Base-by-base conservation (phyloP, 1,284 basidiomycete species). In the Sphagnurus paluster region DNA sequence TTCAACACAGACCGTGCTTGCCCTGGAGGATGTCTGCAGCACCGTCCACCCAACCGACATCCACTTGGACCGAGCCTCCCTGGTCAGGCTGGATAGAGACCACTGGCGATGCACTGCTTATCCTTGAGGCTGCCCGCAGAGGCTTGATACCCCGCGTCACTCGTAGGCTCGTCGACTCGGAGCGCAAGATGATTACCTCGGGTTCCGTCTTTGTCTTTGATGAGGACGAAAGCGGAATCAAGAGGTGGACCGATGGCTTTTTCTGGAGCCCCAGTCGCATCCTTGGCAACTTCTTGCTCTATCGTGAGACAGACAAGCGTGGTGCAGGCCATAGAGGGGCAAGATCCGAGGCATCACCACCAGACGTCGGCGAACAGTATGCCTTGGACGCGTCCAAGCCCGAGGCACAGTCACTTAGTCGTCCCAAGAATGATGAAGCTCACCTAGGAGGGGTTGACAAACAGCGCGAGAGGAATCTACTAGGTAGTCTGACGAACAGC, bases 151-250 rank as follows among this genome's bases (percentile, higher is more conserved):
- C 95, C 1, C 80, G 94, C 46, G 91, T 99, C 32, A 95, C 93
- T n/a, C 82, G 96, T 26, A 82, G 96, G 24, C 79, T 99, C 42
- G 91, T 94, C 52, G 95, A 98, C 64, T 80, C 89, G 33, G 96
- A 99, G 67, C 80, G 91, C 49, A 88, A 84, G 58, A 90, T 96
- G 82, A 96, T 99, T 62, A 83, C 85, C 23, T 93, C 90, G 6
- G 96, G 96, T 47, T 90, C 90, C 3, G 92, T 99, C 24, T 99
- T 98, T 61, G 95, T 98, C 49, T 98, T 98, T 64, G 93, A 99
- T 67, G 95, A 98, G 72, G 87, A 92, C 58, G 93, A 98, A 68
- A 93, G 91, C 59, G 94, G 94, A 28, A 98, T 99, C 75, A 98
- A 97, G 72, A 80, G 96, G 40, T 98, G 96, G 95, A 99, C 96